Evolutionary conservation across 352 stramenopile genomes (phyloP).

Genomic region (Globisporangium paddicum): DNA sequence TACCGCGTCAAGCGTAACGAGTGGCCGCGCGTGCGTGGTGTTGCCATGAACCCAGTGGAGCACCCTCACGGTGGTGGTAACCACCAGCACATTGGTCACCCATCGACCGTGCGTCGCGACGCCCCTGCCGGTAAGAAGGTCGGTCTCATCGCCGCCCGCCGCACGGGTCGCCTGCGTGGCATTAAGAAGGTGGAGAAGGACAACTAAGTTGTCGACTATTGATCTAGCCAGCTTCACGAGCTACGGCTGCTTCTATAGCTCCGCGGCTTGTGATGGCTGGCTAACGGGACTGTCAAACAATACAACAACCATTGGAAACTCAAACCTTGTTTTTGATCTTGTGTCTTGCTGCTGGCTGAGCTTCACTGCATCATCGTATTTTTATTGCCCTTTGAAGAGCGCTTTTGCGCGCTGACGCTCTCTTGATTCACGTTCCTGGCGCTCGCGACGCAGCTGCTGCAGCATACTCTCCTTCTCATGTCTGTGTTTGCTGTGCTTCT

Average conservation of each 20-base stretch:
- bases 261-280: constrained; percentile 6
- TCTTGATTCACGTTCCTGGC: constrained; percentile 24
- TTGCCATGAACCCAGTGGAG: constrained; percentile 99
- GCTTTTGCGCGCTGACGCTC: constrained; percentile 26
- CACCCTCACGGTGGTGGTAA: constrained; percentile 99
- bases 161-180: constrained; percentile 96
- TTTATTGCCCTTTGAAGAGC: constrained; percentile 19
- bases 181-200: constrained; percentile 97
- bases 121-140: constrained; percentile 98
- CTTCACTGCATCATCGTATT: too few species aligned
- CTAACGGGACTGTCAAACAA: constrained; percentile 47
- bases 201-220: constrained; percentile 43
- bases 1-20: constrained; percentile 95
- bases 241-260: neutral
- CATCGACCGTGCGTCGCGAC: constrained; percentile 94
- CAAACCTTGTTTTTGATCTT: constrained; percentile 19
- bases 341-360: neutral
- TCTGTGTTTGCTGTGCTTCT: neutral
- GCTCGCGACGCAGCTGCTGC: constrained; percentile 37
- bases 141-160: constrained; percentile 97
- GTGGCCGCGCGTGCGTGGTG: constrained; percentile 98
- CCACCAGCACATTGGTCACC: constrained; percentile 99
- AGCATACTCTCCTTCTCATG: constrained; percentile 19
- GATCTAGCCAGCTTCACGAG: constrained; percentile 2
- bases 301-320: constrained; percentile 23